Conservation (phyloP, 306 rosid genomes). For the Urtica urens region DNA sequence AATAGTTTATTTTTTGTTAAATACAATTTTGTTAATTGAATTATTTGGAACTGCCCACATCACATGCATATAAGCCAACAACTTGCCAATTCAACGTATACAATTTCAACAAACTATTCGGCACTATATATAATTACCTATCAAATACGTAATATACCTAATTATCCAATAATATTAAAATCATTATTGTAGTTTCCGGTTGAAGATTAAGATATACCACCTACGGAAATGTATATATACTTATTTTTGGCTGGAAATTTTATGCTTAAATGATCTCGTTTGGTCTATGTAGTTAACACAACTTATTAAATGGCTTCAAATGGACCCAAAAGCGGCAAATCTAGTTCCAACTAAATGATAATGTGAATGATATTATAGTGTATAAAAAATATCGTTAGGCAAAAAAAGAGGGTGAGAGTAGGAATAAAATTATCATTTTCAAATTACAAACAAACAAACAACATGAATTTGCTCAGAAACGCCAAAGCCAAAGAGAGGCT, state of each 20-base stretch:
- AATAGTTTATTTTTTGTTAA: no score
- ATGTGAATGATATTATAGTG: neutral
- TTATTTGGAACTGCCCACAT: no score
- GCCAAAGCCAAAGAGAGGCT: constrained; percentile 4
- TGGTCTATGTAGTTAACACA: neutral
- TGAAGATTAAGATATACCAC: no score
- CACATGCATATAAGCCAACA: no score
- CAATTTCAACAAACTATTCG: no score
- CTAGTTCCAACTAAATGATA: neutral
- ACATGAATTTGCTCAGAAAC: neutral
- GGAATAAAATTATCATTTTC: constrained; percentile 9
- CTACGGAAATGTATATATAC: neutral
- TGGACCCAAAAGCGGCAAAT: constrained; percentile 1
- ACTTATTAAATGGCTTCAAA: constrained; percentile 1
- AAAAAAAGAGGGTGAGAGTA: no score
- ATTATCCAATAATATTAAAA: no score
- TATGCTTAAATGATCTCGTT: neutral
- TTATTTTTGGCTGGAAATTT: neutral
- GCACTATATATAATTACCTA: no score
- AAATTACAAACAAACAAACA: neutral
- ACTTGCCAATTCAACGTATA: no score
- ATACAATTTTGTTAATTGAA: no score
- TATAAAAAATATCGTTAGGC: neutral
- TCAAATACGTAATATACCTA: no score
- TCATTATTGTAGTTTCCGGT: no score